Conservation (phyloP, 2,329 filamentous ascomycete genomes). For the Tolypocladium cylindrosporum region DNA sequence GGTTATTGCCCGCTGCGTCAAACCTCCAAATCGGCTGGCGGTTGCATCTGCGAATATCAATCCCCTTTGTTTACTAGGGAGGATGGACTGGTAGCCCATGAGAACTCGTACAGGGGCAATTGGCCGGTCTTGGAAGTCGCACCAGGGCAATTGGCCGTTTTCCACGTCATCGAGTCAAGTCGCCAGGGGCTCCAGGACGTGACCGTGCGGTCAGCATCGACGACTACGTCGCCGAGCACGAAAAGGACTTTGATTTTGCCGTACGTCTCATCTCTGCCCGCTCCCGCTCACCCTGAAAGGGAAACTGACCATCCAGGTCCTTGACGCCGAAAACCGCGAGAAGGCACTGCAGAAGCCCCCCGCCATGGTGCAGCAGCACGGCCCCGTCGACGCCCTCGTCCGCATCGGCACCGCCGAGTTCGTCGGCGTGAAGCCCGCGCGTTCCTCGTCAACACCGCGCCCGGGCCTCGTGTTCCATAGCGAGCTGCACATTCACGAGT, state of each 20-base stretch:
- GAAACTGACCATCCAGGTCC: slow-evolving; percentile 4
- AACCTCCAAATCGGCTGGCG: no score
- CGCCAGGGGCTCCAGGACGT: slow-evolving; percentile 3
- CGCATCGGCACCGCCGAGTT: slow-evolving; percentile 40
- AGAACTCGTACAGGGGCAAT: neutral
- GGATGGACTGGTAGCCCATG: neutral
- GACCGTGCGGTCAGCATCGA: slow-evolving; percentile 13
- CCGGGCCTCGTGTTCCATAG: slow-evolving; percentile 36
- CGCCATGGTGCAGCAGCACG: slow-evolving; percentile 20
- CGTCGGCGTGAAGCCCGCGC: slow-evolving; percentile 33
- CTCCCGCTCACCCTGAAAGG: no score
- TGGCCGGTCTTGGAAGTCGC: neutral
- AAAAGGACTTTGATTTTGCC: slow-evolving; percentile 26
- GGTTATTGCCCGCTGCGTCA: neutral
- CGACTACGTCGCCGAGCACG: slow-evolving; percentile 29
- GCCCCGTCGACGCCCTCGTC: slow-evolving; percentile 36
- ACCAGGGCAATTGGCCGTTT: neutral
- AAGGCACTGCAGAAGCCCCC: slow-evolving; percentile 26
- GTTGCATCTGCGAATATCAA: neutral
- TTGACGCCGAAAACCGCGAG: slow-evolving; percentile 24
- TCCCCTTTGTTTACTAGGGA: neutral
- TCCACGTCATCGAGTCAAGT: neutral
- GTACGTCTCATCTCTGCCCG: neutral
- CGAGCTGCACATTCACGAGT: slow-evolving; percentile 31
- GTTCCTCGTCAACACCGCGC: slow-evolving; percentile 38